phyloP scores from a whole-genome alignment of 164 flowering plant genomes.

The Nelumbo lutea region DNA sequence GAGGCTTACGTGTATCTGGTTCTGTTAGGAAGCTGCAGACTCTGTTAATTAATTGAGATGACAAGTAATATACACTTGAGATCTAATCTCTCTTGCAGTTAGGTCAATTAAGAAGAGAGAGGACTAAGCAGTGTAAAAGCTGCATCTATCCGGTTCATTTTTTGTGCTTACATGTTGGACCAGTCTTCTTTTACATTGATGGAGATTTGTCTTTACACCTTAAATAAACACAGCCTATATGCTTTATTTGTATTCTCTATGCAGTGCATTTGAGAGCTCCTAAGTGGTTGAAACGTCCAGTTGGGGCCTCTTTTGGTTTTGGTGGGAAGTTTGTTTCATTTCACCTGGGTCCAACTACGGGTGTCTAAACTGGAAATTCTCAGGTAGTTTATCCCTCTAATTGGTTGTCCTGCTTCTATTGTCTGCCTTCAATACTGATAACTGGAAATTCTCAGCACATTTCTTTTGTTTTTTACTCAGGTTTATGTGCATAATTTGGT shows the following conservation, averaged over 20 bases:
- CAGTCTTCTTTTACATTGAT: too few relatives aligned
- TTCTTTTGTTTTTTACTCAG: conserved; percentile 30
- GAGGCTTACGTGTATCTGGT: too few relatives aligned
- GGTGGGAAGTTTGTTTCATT: conserved; percentile 96
- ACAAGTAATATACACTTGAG: too few relatives aligned
- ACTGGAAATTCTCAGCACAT: conserved; percentile 6
- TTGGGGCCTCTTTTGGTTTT: conserved; percentile 91
- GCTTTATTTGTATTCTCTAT: conserved; percentile 9
- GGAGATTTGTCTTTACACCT: too few relatives aligned
- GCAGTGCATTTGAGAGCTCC: conserved; percentile 78
- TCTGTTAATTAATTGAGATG: too few relatives aligned
- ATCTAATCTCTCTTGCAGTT: too few relatives aligned
- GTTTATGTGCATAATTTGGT: conserved; percentile 72
- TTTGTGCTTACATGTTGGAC: too few relatives aligned
- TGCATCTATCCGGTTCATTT: too few relatives aligned
- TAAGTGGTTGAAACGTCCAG: conserved; percentile 92
- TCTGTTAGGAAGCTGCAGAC: too few relatives aligned
- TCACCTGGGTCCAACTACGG: conserved; percentile 40
- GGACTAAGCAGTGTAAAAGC: too few relatives aligned
- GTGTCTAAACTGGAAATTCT: conserved; percentile 42
- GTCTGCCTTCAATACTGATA: background rate
- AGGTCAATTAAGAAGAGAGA: too few relatives aligned
- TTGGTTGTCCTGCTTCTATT: background rate
- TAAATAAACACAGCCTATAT: too few relatives aligned
- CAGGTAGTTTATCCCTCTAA: conserved; percentile 39